These are phyloP conservation scores for Exophiala phaeomuriformis DNA, from an alignment of 2,329 filamentous ascomycete genomes.

Conservation along the genomic window DNA sequence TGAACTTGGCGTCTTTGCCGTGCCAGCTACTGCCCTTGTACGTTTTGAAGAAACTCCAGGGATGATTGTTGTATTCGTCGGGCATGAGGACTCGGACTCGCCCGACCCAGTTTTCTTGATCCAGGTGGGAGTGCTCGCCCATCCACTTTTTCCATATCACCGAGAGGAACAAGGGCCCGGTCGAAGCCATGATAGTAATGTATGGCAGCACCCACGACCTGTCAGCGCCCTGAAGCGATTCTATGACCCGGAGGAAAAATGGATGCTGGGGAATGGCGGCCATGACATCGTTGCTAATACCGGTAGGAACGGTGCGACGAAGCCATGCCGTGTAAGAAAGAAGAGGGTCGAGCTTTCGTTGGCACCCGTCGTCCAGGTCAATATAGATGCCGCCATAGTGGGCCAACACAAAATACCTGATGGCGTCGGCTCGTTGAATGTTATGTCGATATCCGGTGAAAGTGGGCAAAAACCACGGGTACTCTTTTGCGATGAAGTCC, in stretches of 20 bases:
- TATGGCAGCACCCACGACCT: slow-evolving; percentile 63
- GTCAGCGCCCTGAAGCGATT: slow-evolving; percentile 60
- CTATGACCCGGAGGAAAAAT: slow-evolving; percentile 64
- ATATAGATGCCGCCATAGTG: slow-evolving; percentile 76
- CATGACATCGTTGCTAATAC: slow-evolving; percentile 77
- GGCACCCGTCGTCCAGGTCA: slow-evolving; percentile 69
- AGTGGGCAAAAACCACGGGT: slow-evolving; percentile 68
- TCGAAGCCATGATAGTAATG: slow-evolving; percentile 72
- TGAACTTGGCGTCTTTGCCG: slow-evolving; percentile 54
- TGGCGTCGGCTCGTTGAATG: slow-evolving; percentile 70
- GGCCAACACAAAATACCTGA: slow-evolving; percentile 70
- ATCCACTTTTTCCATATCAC: slow-evolving; percentile 71
- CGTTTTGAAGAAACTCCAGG: slow-evolving; percentile 66
- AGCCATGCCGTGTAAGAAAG: slow-evolving; percentile 64
- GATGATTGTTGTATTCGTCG: slow-evolving; percentile 59
- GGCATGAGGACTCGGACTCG: slow-evolving; percentile 62
- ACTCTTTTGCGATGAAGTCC: slow-evolving; percentile 65
- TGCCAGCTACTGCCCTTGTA: slow-evolving; percentile 61
- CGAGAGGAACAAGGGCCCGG: slow-evolving; percentile 67
- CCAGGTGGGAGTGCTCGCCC: slow-evolving; percentile 38
- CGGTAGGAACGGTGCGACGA: slow-evolving; percentile 64
- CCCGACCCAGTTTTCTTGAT: slow-evolving; percentile 39
- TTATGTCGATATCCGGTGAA: slow-evolving; percentile 67
- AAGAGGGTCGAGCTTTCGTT: slow-evolving; percentile 59
- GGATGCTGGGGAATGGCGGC: slow-evolving; percentile 64